A percentile compares a stretch with the other conserved stretches of the same genome.
Evolutionary conservation across 2,329 filamentous ascomycete genomes (phyloP).

Genomic region (Ciborinia camelliae): DNA sequence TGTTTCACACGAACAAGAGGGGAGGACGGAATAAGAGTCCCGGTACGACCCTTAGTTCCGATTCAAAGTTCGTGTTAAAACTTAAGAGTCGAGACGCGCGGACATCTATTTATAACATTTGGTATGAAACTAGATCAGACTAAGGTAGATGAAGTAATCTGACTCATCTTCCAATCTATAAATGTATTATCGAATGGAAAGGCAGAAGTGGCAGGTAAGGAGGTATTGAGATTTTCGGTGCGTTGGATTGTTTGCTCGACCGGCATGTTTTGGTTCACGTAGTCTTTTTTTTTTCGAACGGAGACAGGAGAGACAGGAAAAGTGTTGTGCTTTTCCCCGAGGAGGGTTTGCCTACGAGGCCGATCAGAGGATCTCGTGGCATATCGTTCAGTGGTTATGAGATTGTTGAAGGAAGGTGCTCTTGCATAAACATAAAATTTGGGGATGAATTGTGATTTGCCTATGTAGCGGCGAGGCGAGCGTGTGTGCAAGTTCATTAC

Average conservation of each 20-base stretch:
- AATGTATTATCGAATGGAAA: constrained; percentile 8
- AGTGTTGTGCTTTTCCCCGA: constrained; percentile 69
- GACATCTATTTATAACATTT: too few species aligned
- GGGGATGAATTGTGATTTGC: too few species aligned
- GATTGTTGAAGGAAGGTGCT: neutral
- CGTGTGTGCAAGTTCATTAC: too few species aligned
- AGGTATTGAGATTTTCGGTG: constrained; percentile 1
- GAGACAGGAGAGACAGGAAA: too few species aligned
- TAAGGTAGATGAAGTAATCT: too few species aligned
- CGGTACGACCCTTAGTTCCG: too few species aligned
- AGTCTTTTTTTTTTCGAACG: too few species aligned
- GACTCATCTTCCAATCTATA: constrained; percentile 3
- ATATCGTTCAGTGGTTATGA: constrained; percentile 46
- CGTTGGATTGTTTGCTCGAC: constrained; percentile 12
- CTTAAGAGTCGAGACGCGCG: neutral
- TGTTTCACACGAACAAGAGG: neutral
- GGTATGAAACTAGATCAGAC: too few species aligned
- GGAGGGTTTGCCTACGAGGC: constrained; percentile 88
- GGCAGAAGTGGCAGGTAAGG: constrained; percentile 5
- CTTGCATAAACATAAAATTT: constrained; percentile 16
- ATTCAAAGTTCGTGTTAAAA: neutral
- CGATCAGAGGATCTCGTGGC: constrained; percentile 94
- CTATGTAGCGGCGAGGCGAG: too few species aligned
- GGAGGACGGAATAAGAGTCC: neutral
- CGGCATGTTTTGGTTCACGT: constrained; percentile 14